phyloP scores from a whole-genome alignment of 2,329 filamentous ascomycete genomes.

The Thielaviopsis musarum region DNA sequence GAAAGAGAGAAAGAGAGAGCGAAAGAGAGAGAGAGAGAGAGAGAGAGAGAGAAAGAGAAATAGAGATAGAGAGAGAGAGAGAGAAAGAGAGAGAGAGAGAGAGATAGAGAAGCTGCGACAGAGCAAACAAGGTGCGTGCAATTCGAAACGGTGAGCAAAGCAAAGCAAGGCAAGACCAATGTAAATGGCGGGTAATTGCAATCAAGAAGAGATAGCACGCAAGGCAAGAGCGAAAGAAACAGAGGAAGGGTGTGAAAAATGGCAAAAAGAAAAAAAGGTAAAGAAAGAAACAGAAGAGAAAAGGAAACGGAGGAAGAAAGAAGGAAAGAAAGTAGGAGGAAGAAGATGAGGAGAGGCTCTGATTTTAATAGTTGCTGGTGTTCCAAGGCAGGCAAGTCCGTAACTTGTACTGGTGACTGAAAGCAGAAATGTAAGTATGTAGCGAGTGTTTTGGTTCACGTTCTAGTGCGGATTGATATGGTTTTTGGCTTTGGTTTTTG shows the following conservation, averaged over 20 bases:
- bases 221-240: background rate
- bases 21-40: constrained; percentile 11
- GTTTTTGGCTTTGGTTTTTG: no score
- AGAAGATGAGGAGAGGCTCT: background rate
- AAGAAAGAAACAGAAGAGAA: constrained; percentile 4
- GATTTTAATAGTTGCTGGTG: no score
- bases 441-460: no score
- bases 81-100: constrained; percentile 5
- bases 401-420: no score
- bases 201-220: background rate
- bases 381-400: no score
- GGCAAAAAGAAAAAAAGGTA: background rate
- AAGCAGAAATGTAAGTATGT: no score
- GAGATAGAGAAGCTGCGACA: constrained; percentile 10
- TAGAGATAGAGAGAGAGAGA: no score
- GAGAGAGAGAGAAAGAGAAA: constrained; percentile 11
- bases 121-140: constrained; percentile 12
- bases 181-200: background rate
- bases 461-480: no score
- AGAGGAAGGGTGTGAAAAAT: background rate
- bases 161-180: background rate
- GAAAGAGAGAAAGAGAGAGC: background rate
- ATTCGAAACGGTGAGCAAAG: background rate
- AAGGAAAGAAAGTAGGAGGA: background rate
- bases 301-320: constrained; percentile 3